phyloP scores from a whole-genome alignment of 2,329 filamentous ascomycete species.

The Pseudogymnoascus verrucosus region DNA sequence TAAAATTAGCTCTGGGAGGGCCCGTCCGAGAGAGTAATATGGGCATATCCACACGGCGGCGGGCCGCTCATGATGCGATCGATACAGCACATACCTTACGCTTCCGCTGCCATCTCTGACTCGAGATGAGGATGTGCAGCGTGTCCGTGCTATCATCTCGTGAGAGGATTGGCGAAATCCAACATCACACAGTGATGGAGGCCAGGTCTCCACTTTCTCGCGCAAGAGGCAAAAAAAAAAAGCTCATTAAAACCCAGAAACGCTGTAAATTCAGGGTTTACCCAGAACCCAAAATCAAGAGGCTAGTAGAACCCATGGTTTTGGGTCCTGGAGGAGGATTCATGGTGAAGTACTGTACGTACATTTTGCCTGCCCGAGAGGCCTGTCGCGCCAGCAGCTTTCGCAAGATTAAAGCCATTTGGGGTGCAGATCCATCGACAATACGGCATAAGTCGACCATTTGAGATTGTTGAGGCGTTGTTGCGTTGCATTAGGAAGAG shows the following conservation, averaged over 20 bases:
- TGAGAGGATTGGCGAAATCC: slow-evolving; percentile 1
- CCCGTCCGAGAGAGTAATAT: slow-evolving; percentile 2
- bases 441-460: slow-evolving; percentile 1
- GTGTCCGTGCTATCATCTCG: slow-evolving; percentile 6
- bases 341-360: neutral
- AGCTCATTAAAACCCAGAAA: neutral
- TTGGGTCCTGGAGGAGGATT: slow-evolving; percentile 4
- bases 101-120: slow-evolving; percentile 1
- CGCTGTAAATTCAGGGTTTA: slow-evolving; percentile 4
- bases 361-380: neutral
- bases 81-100: neutral
- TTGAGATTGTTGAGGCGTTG: slow-evolving; percentile 5
- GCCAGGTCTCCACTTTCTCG: slow-evolving; percentile 1
- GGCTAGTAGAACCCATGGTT: slow-evolving; percentile 1
- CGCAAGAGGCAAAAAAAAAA: neutral
- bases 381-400: neutral
- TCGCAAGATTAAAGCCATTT: neutral
- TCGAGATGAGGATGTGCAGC: slow-evolving; percentile 6
- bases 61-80: slow-evolving; percentile 5
- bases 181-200: neutral
- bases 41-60: slow-evolving; percentile 7
- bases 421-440: neutral
- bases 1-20: slow-evolving; percentile 5
- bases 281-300: neutral
- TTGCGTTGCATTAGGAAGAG: slow-evolving; percentile 8